Conservation (phyloP, 192 early-diverging fungal species). For the Coemansia sp. region DNA sequence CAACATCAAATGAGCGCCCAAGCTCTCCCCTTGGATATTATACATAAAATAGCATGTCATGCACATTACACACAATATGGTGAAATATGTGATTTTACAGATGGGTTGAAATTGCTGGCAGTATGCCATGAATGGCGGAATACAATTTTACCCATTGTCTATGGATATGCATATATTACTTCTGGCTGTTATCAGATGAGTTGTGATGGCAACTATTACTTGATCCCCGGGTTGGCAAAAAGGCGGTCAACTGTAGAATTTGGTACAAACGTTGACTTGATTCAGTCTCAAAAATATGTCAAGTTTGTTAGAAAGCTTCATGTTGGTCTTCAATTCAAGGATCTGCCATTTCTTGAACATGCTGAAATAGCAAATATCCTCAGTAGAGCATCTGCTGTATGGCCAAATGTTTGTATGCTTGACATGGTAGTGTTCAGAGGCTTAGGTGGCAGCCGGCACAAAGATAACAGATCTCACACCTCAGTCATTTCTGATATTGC, state of each 20-base stretch:
- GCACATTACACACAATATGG: no score
- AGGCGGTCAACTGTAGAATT: background rate
- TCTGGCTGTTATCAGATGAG: no score
- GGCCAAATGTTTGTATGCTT: background rate
- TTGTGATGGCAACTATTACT: no score
- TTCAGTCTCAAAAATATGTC: background rate
- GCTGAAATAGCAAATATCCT: background rate
- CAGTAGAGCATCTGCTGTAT: background rate
- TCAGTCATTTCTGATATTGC: background rate
- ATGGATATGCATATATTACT: no score
- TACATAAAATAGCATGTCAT: no score
- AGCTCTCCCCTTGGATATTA: no score
- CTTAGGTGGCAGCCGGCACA: background rate
- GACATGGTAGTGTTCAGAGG: background rate
- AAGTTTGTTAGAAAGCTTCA: background rate
- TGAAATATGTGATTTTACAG: no score
- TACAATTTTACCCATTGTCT: no score
- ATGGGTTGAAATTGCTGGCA: no score
- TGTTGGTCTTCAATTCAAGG: background rate
- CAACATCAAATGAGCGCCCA: no score
- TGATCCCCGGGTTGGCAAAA: background rate
- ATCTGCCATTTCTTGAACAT: background rate
- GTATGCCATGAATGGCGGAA: no score
- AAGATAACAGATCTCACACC: background rate
- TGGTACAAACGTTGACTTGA: background rate